A percentile compares a stretch with the other conserved stretches of the same genome.
Evolutionary conservation across 78 protist species (phyloP).

Genomic region (Acrasis kona): DNA sequence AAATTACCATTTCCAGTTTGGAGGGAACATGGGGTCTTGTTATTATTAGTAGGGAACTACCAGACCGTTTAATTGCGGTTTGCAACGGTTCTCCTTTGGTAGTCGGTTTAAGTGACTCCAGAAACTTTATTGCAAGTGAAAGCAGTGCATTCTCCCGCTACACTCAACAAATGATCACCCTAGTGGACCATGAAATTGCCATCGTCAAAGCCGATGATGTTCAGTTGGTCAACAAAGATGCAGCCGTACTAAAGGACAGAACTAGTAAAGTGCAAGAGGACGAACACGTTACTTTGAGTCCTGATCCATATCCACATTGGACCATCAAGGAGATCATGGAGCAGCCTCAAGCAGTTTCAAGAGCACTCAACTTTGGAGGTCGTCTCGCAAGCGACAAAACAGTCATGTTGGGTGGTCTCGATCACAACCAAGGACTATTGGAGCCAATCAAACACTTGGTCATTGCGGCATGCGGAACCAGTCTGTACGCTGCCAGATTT

Average conservation of each 20-base stretch:
- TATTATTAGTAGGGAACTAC: conserved; percentile 47
- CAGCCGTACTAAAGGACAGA: not conserved
- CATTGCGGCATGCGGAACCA: conserved; percentile 83
- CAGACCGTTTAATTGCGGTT: conserved; percentile 39
- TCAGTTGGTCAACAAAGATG: not conserved
- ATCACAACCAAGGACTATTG: not conserved
- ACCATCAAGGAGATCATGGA: conserved; percentile 94
- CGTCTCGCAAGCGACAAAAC: conserved; percentile 29
- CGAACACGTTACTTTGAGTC: not conserved
- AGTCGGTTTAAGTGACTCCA: conserved; percentile 36
- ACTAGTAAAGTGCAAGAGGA: not conserved
- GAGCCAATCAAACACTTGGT: conserved; percentile 35
- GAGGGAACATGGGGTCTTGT: conserved; percentile 60
- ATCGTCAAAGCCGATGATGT: conserved; percentile 3
- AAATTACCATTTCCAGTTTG: not conserved
- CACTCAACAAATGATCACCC: conserved; percentile 53
- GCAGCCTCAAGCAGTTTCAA: conserved; percentile 78
- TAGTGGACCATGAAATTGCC: conserved; percentile 64
- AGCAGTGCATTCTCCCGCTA: conserved; percentile 63
- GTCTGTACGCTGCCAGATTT: conserved; percentile 47
- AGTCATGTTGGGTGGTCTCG: conserved; percentile 61
- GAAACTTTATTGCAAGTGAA: conserved; percentile 61
- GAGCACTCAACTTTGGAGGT: conserved; percentile 69
- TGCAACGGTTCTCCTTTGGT: conserved; percentile 66
- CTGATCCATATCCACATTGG: conserved; percentile 75